Evolutionary conservation across 331 rosid species (phyloP), one percentile per base, ranked within the genome.

Genomic region (Spiraea crenata): DNA sequence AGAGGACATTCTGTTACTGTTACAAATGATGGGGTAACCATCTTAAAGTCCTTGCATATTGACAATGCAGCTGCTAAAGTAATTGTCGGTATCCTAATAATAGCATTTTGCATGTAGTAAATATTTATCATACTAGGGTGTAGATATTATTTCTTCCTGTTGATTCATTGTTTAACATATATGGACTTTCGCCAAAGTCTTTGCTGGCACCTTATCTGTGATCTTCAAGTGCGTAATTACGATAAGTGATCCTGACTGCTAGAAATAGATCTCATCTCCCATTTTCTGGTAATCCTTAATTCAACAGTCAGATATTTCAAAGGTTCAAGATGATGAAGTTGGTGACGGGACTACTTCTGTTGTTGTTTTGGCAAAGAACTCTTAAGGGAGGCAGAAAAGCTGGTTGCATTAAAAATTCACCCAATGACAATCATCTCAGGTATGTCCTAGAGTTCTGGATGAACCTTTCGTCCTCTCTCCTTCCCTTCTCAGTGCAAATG

Each of bases 311-410:
- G 99, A 95, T 76, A 89, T 95, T 75, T 95, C 97, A 67, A 95
- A 95, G 89, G 99, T 91, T 74, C 99, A 95, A 87, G 99, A 95
- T 75, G 99, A 95, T 78, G 99, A 95, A 82, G 99, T 95, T 82
- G 99, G 99, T 49, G 99, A 95, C 71, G 99, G 99, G 72, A 95
- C 99, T 57, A 95, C 99, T 66, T 95, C 99, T 47, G 99, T 95
- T 79, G 99, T 95, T 82, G 97, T 95, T 48, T 79, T 95, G 85
- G 99, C 99, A 45, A 97, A 41, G 99, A 95, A 75, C 97, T 95
- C 57, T 74, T 95, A 57, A 81, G 91, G 79, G 97, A 95, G 80
- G 97, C 99, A 19, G 99, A 95, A 81, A 95, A 91, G 85, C 89
- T 95, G 73, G 93, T 95, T 45, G 90, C 92, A 44, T 75, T 84